phyloP scores from a whole-genome alignment of 2,329 filamentous ascomycete species.

The Aspergillus eucalypticola region DNA sequence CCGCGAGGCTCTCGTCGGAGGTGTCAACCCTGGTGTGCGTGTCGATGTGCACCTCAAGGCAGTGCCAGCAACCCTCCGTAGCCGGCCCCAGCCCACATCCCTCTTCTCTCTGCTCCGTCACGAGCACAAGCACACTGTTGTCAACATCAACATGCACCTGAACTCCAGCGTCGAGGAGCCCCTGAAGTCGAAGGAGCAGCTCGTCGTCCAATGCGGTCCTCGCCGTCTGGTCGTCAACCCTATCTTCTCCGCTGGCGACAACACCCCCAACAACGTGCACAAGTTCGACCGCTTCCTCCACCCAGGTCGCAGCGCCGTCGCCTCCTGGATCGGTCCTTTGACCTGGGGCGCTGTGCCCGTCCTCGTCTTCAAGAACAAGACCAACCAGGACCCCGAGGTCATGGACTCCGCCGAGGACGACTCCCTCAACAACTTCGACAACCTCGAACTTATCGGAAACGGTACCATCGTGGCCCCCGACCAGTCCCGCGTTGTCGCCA shows the following conservation, averaged over 20 bases:
- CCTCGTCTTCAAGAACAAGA: constrained; percentile 73
- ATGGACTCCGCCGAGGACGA: constrained; percentile 49
- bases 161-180: constrained; percentile 73
- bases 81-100: constrained; percentile 60
- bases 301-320: constrained; percentile 84
- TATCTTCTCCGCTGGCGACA: constrained; percentile 83
- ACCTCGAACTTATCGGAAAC: constrained; percentile 74
- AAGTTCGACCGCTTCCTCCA: constrained; percentile 93
- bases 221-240: constrained; percentile 86
- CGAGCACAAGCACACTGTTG: constrained; percentile 87
- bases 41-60: constrained; percentile 75
- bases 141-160: constrained; percentile 88
- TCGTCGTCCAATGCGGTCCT: constrained; percentile 88
- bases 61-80: constrained; percentile 57
- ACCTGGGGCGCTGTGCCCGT: constrained; percentile 92
- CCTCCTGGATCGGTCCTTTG: constrained; percentile 84
- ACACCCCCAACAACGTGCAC: constrained; percentile 93
- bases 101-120: constrained; percentile 88
- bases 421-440: constrained; percentile 36
- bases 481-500: constrained; percentile 77
- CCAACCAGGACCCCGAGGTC: constrained; percentile 39
- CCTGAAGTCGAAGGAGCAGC: constrained; percentile 86
- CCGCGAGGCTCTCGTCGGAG: constrained; percentile 84
- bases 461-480: constrained; percentile 83
- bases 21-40: constrained; percentile 78